A percentile compares a stretch with the other conserved stretches of the same genome.
Conservation (phyloP, 176 grass and related monocot species). For the Panicum miliaceum region DNA sequence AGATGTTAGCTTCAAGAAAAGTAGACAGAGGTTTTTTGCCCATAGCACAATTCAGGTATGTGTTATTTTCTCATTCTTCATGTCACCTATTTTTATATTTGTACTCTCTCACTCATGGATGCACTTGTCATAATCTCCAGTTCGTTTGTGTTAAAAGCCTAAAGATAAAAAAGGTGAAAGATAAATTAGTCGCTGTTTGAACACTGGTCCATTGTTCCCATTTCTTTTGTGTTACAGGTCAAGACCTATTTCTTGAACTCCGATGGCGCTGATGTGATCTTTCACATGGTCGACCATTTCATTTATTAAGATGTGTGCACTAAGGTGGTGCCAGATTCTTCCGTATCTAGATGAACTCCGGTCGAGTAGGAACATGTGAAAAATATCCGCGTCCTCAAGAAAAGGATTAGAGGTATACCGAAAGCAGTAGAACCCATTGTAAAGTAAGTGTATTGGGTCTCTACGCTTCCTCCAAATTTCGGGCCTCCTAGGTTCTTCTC, state of each 20-base stretch:
- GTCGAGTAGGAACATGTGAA: neutral
- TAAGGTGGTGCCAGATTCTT: neutral
- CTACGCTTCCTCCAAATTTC: constrained; percentile 13
- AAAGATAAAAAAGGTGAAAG: too few relatives aligned
- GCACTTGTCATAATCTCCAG: neutral
- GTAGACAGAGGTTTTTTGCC: constrained; percentile 79
- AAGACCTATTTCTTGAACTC: constrained; percentile 83
- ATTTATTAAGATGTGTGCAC: constrained; percentile 42
- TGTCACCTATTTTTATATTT: neutral
- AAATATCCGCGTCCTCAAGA: neutral
- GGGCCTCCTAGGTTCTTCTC: constrained; percentile 25
- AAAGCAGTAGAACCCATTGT: constrained; percentile 12
- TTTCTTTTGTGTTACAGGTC: constrained; percentile 56
- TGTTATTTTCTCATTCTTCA: constrained; percentile 5
- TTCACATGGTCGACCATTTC: constrained; percentile 95
- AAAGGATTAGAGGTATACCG: neutral
- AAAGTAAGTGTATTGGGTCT: neutral
- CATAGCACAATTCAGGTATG: constrained; percentile 95
- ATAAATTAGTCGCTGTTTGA: neutral
- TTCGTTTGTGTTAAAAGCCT: neutral
- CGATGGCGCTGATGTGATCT: constrained; percentile 85
- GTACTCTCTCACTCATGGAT: neutral
- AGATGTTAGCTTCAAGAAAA: constrained; percentile 91
- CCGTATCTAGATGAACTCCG: neutral
- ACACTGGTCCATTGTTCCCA: neutral